These are phyloP conservation scores for Edaphochlamys debaryana DNA, from an alignment of 139 green algal species.

Conservation along the genomic window DNA sequence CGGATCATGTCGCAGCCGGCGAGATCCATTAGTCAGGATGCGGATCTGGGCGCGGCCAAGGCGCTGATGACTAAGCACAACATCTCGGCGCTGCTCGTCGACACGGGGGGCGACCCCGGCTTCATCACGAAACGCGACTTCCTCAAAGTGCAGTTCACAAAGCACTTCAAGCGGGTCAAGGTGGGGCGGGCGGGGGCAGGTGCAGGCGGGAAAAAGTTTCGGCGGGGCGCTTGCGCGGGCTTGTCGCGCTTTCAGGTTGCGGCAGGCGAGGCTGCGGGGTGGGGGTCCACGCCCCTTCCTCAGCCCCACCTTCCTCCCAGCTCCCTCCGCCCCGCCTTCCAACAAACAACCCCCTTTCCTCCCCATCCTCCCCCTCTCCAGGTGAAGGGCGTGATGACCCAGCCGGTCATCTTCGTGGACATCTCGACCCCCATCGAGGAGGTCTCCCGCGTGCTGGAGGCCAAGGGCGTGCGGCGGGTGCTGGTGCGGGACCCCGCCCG, in stretches of 20 bases:
- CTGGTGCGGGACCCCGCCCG: slow-evolving; percentile 42
- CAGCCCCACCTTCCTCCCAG: no score
- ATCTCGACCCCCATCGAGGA: slow-evolving; percentile 37
- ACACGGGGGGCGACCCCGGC: slow-evolving; percentile 52
- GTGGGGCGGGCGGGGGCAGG: background rate
- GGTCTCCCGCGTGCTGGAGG: background rate
- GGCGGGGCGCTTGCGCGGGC: no score
- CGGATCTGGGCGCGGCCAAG: slow-evolving; percentile 45
- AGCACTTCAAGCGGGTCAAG: slow-evolving; percentile 34
- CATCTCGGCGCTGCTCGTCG: slow-evolving; percentile 57
- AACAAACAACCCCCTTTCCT: no score
- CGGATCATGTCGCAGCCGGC: slow-evolving; percentile 30
- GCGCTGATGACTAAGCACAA: slow-evolving; percentile 50
- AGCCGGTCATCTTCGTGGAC: slow-evolving; percentile 51
- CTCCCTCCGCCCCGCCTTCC: no score
- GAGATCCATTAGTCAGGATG: slow-evolving; percentile 43
- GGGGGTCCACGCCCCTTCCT: no score
- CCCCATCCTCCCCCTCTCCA: background rate
- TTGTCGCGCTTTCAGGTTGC: no score
- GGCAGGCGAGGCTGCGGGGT: no score
- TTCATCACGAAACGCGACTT: slow-evolving; percentile 61
- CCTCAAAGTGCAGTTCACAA: slow-evolving; percentile 47
- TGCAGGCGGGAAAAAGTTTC: no score
- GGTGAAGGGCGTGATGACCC: slow-evolving; percentile 55
- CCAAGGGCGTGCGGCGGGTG: slow-evolving; percentile 38